Percentiles rank a stretch among this genome's conserved stretches.
Conservation (phyloP, 495 filamentous ascomycete genomes). For the Penicillium diatomitis region DNA sequence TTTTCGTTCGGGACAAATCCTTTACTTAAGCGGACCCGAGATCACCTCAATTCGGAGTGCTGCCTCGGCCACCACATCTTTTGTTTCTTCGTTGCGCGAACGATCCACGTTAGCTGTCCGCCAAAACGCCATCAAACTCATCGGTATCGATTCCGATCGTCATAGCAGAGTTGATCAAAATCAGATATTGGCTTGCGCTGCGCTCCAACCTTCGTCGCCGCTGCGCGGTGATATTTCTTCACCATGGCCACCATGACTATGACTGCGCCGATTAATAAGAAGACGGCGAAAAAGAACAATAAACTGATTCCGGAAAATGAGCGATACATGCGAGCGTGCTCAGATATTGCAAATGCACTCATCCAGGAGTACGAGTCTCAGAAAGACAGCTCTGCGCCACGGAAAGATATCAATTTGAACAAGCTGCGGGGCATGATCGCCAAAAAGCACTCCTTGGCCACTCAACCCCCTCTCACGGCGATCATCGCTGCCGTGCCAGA, state of each 20-base stretch:
- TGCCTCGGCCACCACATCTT: slow-evolving; percentile 21
- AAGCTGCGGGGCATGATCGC: slow-evolving; percentile 75
- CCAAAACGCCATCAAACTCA: too few species aligned
- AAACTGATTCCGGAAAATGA: slow-evolving; percentile 86
- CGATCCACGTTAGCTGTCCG: neutral
- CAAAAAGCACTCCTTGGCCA: slow-evolving; percentile 80
- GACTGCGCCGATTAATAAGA: slow-evolving; percentile 44
- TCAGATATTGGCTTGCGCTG: too few species aligned
- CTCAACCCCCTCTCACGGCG: slow-evolving; percentile 83
- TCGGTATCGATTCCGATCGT: neutral
- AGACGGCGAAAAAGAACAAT: slow-evolving; percentile 51
- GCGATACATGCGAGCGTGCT: slow-evolving; percentile 84
- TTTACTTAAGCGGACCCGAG: slow-evolving; percentile 37
- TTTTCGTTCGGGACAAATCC: slow-evolving; percentile 36
- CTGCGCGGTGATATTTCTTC: slow-evolving; percentile 9
- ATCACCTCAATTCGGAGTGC: slow-evolving; percentile 18
- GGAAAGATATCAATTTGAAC: slow-evolving; percentile 90
- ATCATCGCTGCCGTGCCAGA: slow-evolving; percentile 97
- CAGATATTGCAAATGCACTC: slow-evolving; percentile 85
- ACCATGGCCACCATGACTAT: slow-evolving; percentile 56
- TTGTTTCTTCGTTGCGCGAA: slow-evolving; percentile 18
- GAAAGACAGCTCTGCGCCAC: slow-evolving; percentile 57
- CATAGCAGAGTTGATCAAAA: neutral
- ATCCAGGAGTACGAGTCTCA: slow-evolving; percentile 86
- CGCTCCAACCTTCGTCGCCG: neutral